Evolutionary conservation across 1,284 basidiomycete species (phyloP).

Genomic region (Microbotryum silenes-acaulis): DNA sequence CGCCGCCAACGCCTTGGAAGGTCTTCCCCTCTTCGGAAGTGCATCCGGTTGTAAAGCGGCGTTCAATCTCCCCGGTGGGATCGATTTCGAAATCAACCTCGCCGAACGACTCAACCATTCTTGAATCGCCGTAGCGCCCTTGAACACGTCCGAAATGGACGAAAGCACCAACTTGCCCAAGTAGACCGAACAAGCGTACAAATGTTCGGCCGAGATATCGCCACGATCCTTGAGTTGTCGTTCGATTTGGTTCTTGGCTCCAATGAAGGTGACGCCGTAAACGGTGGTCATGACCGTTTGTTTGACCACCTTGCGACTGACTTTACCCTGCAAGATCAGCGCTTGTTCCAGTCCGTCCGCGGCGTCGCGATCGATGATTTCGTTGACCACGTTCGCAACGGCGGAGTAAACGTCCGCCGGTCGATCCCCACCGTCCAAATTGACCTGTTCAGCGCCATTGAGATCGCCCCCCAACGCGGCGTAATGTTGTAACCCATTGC

Average conservation of each 20-base stretch:
- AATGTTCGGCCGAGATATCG: slow-evolving; percentile 63
- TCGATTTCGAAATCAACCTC: slow-evolving; percentile 76
- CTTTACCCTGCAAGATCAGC: slow-evolving; percentile 62
- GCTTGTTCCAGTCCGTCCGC: slow-evolving; percentile 54
- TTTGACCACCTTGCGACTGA: slow-evolving; percentile 93
- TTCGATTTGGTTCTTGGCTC: slow-evolving; percentile 91
- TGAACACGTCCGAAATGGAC: slow-evolving; percentile 88
- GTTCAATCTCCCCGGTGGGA: slow-evolving; percentile 65
- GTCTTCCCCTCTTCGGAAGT: slow-evolving; percentile 5
- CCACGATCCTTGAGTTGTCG: slow-evolving; percentile 72
- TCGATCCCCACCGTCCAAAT: slow-evolving; percentile 72
- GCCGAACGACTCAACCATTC: slow-evolving; percentile 80
- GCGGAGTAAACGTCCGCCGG: slow-evolving; percentile 95
- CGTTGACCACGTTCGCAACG: slow-evolving; percentile 76
- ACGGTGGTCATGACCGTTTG: slow-evolving; percentile 99
- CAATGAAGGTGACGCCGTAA: slow-evolving; percentile 93
- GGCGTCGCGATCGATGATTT: slow-evolving; percentile 42
- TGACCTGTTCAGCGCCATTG: slow-evolving; percentile 85
- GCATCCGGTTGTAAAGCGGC: slow-evolving; percentile 38
- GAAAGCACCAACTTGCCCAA: slow-evolving; percentile 49
- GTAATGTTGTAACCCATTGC: slow-evolving; percentile 98
- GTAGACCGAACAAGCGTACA: slow-evolving; percentile 71
- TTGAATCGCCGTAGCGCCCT: slow-evolving; percentile 84
- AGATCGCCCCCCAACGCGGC: slow-evolving; percentile 92
- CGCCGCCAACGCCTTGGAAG: not conserved